Base-by-base conservation (phyloP, 352 stramenopile genomes). In the Globisporangium recalcitrans region DNA sequence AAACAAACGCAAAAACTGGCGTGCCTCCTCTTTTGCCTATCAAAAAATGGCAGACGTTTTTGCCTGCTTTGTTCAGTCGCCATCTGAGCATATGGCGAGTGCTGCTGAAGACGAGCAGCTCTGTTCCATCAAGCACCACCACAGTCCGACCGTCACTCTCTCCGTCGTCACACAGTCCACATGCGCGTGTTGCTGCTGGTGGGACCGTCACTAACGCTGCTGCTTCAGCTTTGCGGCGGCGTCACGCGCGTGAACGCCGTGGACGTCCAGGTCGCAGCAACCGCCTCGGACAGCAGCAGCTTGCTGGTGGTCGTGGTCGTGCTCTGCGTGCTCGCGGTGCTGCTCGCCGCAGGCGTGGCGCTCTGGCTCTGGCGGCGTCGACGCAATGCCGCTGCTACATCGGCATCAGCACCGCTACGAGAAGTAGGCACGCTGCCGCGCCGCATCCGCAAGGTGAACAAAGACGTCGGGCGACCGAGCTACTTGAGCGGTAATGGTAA, bases 371-470 rank as follows among this genome's bases (percentile, higher is more conserved):
- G 65, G 44, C 61, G 49, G 16, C 38, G 59, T n/a, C 51, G 16
- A 0, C 49, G 52, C 10, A 32, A 47, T n/a, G 54, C 22, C 7
- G 13, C 60, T 16, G 22, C 48, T 19, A 24, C 22, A 16, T 3
- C 11, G 0, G 16, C 7, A 16, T 38, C 16, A 13, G 27, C 29
- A 26, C 9, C 34, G 38, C 40, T 13, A 9, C 51, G n/a, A 3
- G 60, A 65, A 36, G 60, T 61, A 42, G 42, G 22, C 21, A 65
- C 60, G 22, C 14, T 65, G 21, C 60, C 60, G 42, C 42, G 60
- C 19, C 60, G 60, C 52, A 65, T 65, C 52, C 60, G 60, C 60
- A 65, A 65, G 60, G 60, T 49, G 29, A 65, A 60, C 27, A 65
- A 65, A 21, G 27, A 59, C 22, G 29, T 32, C 13, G 60, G 60